Base-by-base conservation (phyloP, 139 green algal genomes). In the Chara braunii region DNA sequence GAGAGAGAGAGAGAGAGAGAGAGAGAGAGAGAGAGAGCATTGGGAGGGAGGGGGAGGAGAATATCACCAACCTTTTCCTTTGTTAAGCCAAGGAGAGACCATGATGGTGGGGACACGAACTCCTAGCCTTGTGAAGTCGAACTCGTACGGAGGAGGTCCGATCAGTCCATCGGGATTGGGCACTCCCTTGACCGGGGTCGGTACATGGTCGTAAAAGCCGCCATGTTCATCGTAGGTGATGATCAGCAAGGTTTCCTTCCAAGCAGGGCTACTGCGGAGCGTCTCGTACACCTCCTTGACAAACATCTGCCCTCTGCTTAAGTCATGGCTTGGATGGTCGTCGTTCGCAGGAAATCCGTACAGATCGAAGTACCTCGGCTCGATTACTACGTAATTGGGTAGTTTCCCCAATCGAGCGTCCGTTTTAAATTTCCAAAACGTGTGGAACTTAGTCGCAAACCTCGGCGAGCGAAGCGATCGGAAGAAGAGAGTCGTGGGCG, bases 21-120 rank as follows among this genome's bases (percentile, higher is more conserved):
- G n/a, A n/a, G n/a, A n/a, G n/a, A n/a, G n/a, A n/a, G n/a, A n/a
- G n/a, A n/a, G n/a, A n/a, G n/a, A n/a, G n/a, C n/a, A n/a, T n/a
- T n/a, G n/a, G n/a, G n/a, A n/a, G n/a, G n/a, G n/a, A n/a, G n/a
- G n/a, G n/a, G n/a, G n/a, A n/a, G n/a, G n/a, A n/a, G n/a, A n/a
- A n/a, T n/a, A n/a, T n/a, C n/a, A n/a, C n/a, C n/a, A 37, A 73
- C 64, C 64, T 23, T 34, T 73, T 23, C 55, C 56, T 8, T 70
- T 70, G 56, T 73, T 36, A 28, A 73, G 35, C 64, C 64, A 73
- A n/a, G 64, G 64, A n/a, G 64, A 73, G 5, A 73, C n/a, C n/a
- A 72, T 29, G 30, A 73, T 18, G 14, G 64, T 73, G 36, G 64
- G 56, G 24, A 73, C 64, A 24, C 64, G 64, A 30, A 73, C 64